A percentile compares a stretch with the other conserved stretches of the same genome.
Conservation (phyloP, 2,329 filamentous ascomycete genomes). For the Dothideomycetidae sp. region DNA sequence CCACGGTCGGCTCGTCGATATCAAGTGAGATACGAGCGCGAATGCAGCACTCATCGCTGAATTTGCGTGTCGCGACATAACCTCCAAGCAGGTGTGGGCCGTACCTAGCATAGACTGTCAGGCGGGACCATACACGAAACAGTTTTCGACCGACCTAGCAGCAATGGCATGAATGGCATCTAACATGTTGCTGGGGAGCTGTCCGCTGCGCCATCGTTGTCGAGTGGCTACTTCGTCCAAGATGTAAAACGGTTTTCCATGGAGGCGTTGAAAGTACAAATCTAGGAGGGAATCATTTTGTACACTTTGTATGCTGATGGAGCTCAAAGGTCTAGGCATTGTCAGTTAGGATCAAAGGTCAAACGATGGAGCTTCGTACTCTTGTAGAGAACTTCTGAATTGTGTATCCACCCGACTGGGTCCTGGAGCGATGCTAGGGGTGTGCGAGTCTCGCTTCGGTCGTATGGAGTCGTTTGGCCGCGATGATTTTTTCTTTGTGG, state of each 20-base stretch:
- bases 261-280: slow-evolving; percentile 64
- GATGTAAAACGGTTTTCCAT: slow-evolving; percentile 70
- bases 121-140: too few species aligned
- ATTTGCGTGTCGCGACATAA: slow-evolving; percentile 50
- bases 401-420: background rate
- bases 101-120: slow-evolving; percentile 46
- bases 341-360: background rate
- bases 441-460: slow-evolving; percentile 7
- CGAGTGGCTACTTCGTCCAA: slow-evolving; percentile 63
- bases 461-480: slow-evolving; percentile 4
- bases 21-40: slow-evolving; percentile 57
- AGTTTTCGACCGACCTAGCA: slow-evolving; percentile 24
- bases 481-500: slow-evolving; percentile 6
- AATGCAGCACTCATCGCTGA: slow-evolving; percentile 60
- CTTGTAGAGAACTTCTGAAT: slow-evolving; percentile 1
- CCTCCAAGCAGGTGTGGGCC: slow-evolving; percentile 49
- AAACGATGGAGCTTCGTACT: slow-evolving; percentile 5
- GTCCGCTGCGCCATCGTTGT: slow-evolving; percentile 54
- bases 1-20: slow-evolving; percentile 66
- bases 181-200: slow-evolving; percentile 40
- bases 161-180: slow-evolving; percentile 40
- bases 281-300: slow-evolving; percentile 37
- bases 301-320: slow-evolving; percentile 1
- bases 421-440: slow-evolving; percentile 3
- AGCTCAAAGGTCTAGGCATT: slow-evolving; percentile 4